Base-by-base conservation (phyloP, 139 green algal genomes). In the Pseudopediastrum boryanum region DNA sequence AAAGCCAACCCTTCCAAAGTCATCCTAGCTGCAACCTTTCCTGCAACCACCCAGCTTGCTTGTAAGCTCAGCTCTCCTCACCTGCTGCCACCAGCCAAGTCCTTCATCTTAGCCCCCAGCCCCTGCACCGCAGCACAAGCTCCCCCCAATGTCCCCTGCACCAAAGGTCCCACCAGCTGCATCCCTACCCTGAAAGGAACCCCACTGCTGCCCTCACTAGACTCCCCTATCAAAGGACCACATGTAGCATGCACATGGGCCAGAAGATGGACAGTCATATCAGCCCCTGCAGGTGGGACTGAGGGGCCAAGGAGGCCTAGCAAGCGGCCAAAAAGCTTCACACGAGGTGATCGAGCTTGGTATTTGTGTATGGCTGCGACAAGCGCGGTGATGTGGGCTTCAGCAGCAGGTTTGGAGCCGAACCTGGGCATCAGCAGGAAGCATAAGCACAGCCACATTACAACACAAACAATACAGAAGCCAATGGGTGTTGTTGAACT, bases 141-240 rank as follows among this genome's bases (percentile, higher is more conserved):
- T 3, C 62, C 33, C 1, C 46, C 62, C 21, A 74, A n/a, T 19
- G 62, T 66, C 10, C 35, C 46, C 23, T 38, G 64, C 62, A 81
- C 43, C 27, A 81, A 29, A 44, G 62, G 43, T 10, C 43, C 27
- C 21, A 33, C 73, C 59, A 78, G 35, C 69, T 77, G 44, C 39
- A 25, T 33, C 35, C 33, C 33, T n/a, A 2, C n/a, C 1, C 62
- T 25, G 62, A 9, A 43, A 35, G n/a, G 13, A 1, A 81, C 61
- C 48, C 73, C 44, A 48, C 74, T 81, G 61, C 42, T 42, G 44
- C 74, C 74, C 74, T 81, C 61, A n/a, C 62, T 74, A 10, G 62
- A 62, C 48, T 81, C 74, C 2, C 43, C 36, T 16, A 36, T 50
- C n/a, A 74, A 48, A 1, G 74, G 74, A 0, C 74, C 74, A 63